phyloP scores from a whole-genome alignment of 148 eudicot genomes.

The Diospyros kaki region DNA sequence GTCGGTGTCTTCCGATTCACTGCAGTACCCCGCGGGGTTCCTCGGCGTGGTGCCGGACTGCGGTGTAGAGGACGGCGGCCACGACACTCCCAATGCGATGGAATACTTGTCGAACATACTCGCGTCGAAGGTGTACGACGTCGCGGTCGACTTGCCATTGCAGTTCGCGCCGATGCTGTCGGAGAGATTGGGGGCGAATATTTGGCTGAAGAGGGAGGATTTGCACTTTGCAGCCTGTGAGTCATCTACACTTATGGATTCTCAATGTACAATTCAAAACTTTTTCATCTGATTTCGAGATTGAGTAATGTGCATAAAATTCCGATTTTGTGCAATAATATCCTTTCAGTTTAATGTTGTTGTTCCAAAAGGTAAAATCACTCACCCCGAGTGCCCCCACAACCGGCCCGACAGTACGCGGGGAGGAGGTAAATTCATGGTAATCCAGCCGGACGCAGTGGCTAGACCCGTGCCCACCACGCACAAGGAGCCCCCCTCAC shows the following conservation, averaged over 20 bases:
- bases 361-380: no score
- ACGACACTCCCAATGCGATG: constrained; percentile 34
- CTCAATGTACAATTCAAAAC: no score
- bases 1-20: constrained; percentile 41
- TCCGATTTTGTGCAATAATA: neutral
- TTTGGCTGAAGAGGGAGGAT: constrained; percentile 87
- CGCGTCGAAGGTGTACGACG: constrained; percentile 69
- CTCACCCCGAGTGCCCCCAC: no score
- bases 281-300: neutral
- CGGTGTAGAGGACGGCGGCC: neutral
- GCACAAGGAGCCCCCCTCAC: no score
- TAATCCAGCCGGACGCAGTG: no score
- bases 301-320: neutral
- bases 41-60: constrained; percentile 46
- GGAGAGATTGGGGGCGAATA: constrained; percentile 42
- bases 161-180: constrained; percentile 63
- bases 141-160: constrained; percentile 67
- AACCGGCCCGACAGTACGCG: no score
- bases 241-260: constrained; percentile 9
- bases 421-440: no score
- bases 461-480: no score
- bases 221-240: constrained; percentile 47
- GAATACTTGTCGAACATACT: constrained; percentile 60
- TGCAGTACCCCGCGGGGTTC: constrained; percentile 59
- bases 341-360: neutral